Evolutionary conservation across 2,329 filamentous ascomycete genomes (phyloP).

Genomic region (Hortaea werneckii): DNA sequence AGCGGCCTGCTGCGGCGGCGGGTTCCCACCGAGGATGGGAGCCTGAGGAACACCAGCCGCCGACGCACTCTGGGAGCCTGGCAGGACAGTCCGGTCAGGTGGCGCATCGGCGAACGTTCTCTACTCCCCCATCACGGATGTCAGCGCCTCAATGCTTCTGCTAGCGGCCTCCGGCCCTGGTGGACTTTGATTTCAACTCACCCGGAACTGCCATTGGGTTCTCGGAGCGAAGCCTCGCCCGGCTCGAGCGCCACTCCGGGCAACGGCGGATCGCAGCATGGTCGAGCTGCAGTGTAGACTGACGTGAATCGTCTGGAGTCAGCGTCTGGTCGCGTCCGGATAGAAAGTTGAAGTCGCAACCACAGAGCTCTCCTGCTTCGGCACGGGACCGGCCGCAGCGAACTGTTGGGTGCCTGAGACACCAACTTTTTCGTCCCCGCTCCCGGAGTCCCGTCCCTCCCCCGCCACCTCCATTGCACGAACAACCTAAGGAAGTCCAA

Average conservation of each 20-base stretch:
- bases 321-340: too few relatives aligned
- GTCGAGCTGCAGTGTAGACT: too few relatives aligned
- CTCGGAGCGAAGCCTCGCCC: conserved; percentile 9
- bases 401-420: too few relatives aligned
- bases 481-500: too few relatives aligned
- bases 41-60: conserved; percentile 22
- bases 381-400: too few relatives aligned
- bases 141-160: not conserved
- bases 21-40: conserved; percentile 14
- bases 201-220: conserved; percentile 13
- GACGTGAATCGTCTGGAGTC: too few relatives aligned
- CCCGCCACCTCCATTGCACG: too few relatives aligned
- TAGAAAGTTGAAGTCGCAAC: too few relatives aligned
- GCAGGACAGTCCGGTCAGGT: conserved; percentile 25
- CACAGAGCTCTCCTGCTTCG: too few relatives aligned
- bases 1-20: conserved; percentile 8
- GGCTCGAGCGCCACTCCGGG: conserved; percentile 9
- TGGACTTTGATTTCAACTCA: not conserved
- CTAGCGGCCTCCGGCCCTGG: not conserved
- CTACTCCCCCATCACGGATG: conserved; percentile 7
- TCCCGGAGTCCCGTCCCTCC: too few relatives aligned
- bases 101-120: conserved; percentile 21
- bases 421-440: too few relatives aligned
- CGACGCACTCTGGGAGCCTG: conserved; percentile 21
- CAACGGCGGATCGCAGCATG: conserved; percentile 14